Conservation (phyloP, 129 eudicot genomes). For the Logfia minima region DNA sequence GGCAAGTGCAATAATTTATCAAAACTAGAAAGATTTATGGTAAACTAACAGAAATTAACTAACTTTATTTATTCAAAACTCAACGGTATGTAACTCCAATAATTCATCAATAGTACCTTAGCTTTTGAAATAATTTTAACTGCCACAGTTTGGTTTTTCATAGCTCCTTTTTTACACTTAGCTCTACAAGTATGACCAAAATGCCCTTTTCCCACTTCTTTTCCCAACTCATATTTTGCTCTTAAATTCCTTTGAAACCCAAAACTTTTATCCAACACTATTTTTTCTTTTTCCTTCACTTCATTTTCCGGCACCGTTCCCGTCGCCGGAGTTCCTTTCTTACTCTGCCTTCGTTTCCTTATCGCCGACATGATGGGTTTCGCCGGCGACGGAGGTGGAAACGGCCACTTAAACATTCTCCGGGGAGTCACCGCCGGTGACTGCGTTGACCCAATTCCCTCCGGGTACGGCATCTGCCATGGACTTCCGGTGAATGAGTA, state of each 20-base stretch:
- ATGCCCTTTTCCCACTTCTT: slow-evolving; percentile 93
- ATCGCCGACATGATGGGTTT: slow-evolving; percentile 89
- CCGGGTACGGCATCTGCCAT: slow-evolving; percentile 69
- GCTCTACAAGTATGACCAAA: slow-evolving; percentile 94
- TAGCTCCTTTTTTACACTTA: slow-evolving; percentile 66
- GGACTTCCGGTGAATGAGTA: slow-evolving; percentile 66
- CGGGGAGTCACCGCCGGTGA: slow-evolving; percentile 82
- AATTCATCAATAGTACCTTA: slow-evolving; percentile 49
- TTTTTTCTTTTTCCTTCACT: slow-evolving; percentile 34
- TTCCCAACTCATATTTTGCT: slow-evolving; percentile 75
- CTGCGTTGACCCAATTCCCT: slow-evolving; percentile 64
- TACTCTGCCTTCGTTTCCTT: slow-evolving; percentile 51
- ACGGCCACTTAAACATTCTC: slow-evolving; percentile 76
- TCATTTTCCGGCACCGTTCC: slow-evolving; percentile 45
- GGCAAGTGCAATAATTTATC: neutral
- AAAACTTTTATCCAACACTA: slow-evolving; percentile 64
- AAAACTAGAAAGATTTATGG: neutral
- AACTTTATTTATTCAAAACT: neutral
- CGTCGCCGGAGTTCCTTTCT: slow-evolving; percentile 38
- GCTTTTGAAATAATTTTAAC: slow-evolving; percentile 86
- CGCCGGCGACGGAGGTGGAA: slow-evolving; percentile 99
- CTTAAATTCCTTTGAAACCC: slow-evolving; percentile 67
- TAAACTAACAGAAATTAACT: neutral
- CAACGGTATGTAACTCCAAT: neutral
- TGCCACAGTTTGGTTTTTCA: slow-evolving; percentile 72